Conservation (phyloP, 148 eudicot genomes). For the Cornus suecica region DNA sequence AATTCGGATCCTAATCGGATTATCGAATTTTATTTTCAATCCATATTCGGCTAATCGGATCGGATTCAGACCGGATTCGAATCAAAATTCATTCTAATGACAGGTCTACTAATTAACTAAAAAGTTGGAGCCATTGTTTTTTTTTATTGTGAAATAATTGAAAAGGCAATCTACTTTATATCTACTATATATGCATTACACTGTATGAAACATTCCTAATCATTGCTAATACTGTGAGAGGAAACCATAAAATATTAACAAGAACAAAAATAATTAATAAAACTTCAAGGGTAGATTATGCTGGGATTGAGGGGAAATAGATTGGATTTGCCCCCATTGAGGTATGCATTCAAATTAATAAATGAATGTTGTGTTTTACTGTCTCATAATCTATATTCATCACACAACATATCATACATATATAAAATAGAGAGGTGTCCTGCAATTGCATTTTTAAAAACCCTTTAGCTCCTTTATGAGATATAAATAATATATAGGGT, state of each 20-base stretch:
- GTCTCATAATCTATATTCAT: slow-evolving; percentile 12
- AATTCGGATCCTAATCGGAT: no score
- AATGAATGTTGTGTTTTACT: slow-evolving; percentile 14
- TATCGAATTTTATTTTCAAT: no score
- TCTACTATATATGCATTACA: no score
- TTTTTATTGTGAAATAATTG: neutral
- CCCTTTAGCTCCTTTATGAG: neutral
- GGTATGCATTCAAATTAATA: slow-evolving; percentile 25
- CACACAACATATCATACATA: neutral
- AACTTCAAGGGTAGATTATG: slow-evolving; percentile 16
- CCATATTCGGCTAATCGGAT: no score
- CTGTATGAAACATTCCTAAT: slow-evolving; percentile 25
- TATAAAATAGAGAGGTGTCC: no score
- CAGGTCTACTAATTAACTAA: neutral
- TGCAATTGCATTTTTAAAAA: neutral
- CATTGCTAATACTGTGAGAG: slow-evolving; percentile 2
- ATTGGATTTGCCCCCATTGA: slow-evolving; percentile 32
- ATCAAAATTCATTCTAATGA: no score
- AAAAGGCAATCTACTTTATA: neutral
- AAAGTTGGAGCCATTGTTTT: neutral
- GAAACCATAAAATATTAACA: neutral
- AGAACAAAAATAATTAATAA: slow-evolving; percentile 7
- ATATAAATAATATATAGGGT: neutral
- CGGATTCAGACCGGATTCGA: no score
- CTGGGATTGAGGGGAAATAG: slow-evolving; percentile 26